A percentile compares a stretch with the other conserved stretches of the same genome.
Conservation (phyloP, 352 stramenopile genomes). For the Pythium dissotocum region DNA sequence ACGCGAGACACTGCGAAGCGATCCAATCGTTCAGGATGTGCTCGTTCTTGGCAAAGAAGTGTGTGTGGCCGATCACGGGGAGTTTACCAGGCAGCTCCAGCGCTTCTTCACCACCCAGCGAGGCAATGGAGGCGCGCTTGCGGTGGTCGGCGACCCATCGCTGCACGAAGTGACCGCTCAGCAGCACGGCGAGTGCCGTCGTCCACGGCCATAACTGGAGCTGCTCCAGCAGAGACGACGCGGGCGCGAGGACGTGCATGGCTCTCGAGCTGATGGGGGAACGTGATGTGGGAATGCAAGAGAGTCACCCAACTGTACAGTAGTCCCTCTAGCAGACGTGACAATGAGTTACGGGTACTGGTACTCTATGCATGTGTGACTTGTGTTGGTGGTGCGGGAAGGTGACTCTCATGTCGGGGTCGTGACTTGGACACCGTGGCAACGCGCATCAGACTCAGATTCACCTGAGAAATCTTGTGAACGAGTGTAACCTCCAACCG, state of each 20-base stretch:
- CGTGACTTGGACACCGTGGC: neutral
- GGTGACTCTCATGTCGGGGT: neutral
- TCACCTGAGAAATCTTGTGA: neutral
- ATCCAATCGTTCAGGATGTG: conserved; percentile 41
- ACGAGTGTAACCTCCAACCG: neutral
- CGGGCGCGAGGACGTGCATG: conserved; percentile 18
- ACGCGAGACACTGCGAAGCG: conserved; percentile 28
- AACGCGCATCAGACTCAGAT: neutral
- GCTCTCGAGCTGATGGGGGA: neutral
- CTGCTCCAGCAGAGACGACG: conserved; percentile 13
- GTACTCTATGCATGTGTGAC: neutral
- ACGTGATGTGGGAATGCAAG: neutral
- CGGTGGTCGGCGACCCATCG: conserved; percentile 11
- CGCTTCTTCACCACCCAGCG: conserved; percentile 21
- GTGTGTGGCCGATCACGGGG: conserved; percentile 28
- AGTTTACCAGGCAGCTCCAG: conserved; percentile 24
- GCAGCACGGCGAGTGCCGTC: conserved; percentile 13
- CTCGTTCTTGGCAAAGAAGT: conserved; percentile 30
- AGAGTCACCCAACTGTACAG: neutral
- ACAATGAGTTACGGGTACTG: neutral
- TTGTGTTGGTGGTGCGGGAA: neutral
- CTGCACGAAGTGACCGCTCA: neutral
- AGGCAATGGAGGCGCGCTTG: conserved; percentile 6
- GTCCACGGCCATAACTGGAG: conserved; percentile 26
- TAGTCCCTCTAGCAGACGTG: conserved; percentile 3